Evolutionary conservation across 2,329 filamentous ascomycete species (phyloP), one percentile per base, ranked within the genome.

Genomic region (Myriosclerotinia curreyana): DNA sequence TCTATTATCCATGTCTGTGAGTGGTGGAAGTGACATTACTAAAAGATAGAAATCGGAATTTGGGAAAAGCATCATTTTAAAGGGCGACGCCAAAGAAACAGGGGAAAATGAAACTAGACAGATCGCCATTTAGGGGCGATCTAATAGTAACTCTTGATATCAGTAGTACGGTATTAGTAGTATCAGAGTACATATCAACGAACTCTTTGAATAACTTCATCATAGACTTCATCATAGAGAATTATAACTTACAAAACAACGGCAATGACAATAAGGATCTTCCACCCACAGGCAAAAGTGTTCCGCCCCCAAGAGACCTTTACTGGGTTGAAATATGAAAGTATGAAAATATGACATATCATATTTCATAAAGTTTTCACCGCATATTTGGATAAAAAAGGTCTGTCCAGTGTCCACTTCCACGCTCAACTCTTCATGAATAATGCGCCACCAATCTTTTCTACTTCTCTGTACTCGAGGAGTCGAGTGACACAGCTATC

Each of bases 51-150:
- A 63, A 58, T 58, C 50, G 40, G 40, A 55, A 46, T 56, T 55
- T 46, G 42, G 54, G 60, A 48, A 49, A 58, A 56, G 60, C 54
- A 58, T 56, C 40, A 63, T 40, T 58, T 40, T 49, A 49, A 58
- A 56, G 25, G 44, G 36, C 60, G 46, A 63, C 60, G 60, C 52
- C 60, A 60, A 50, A 58, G 55, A 48, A 48, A 8, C 60, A 56
- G 53, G 60, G 60, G 60, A 56, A 63, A 25, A 40, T 46, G 40
- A 58, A 49, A 50, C 60, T 58, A 63, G 55, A 59, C 38, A 25
- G 60, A 63, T 63, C 60, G 60, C 52, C 60, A 38, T 50, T 63
- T 63, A 63, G 60, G 60, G 60, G 60, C 60, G 60, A 63, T 63
- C 60, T 63, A 63, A 22, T 38, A 36, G 48, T 34, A 22, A 61